Percentiles rank a stretch among this genome's conserved stretches.
These are phyloP conservation scores for Setaria viridis DNA, from an alignment of 202 grass and related monocot genomes.

Conservation along the genomic window DNA sequence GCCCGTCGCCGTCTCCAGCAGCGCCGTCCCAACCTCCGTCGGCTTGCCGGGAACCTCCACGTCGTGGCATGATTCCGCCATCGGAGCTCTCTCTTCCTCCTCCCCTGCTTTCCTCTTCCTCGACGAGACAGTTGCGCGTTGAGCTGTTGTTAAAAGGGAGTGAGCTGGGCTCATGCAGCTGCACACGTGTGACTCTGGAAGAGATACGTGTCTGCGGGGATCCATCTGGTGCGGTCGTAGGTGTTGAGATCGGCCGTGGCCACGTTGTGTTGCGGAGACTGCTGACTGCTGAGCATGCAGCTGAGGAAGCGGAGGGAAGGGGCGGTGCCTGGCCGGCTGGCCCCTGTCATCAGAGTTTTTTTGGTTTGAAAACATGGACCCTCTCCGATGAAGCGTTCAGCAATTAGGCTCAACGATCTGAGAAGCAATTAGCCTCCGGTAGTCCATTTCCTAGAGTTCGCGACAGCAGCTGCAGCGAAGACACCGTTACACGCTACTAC, in stretches of 20 bases:
- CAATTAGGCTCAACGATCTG: no score
- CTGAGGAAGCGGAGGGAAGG: no score
- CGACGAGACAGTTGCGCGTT: not conserved
- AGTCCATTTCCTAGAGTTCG: no score
- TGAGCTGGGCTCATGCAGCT: constrained; percentile 20
- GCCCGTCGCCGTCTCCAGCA: constrained; percentile 76
- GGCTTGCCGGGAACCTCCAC: constrained; percentile 69
- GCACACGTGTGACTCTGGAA: constrained; percentile 36
- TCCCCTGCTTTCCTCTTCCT: no score
- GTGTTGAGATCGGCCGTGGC: not conserved
- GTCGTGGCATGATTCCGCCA: constrained; percentile 57
- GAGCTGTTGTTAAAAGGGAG: constrained; percentile 8
- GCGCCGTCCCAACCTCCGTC: constrained; percentile 64
- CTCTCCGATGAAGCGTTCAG: no score
- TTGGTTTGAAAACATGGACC: no score
- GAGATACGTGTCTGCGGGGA: not conserved
- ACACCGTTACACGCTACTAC: no score
- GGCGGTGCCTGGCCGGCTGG: no score
- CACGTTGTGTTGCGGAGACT: not conserved
- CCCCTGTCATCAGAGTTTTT: no score
- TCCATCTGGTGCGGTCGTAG: not conserved
- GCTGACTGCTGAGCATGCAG: not conserved
- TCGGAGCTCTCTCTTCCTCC: not conserved
- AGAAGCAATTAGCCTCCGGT: no score
- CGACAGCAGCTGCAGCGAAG: no score